Evolutionary conservation across 176 grass and related monocot genomes (phyloP).

Genomic region (Aegilops bicornis): DNA sequence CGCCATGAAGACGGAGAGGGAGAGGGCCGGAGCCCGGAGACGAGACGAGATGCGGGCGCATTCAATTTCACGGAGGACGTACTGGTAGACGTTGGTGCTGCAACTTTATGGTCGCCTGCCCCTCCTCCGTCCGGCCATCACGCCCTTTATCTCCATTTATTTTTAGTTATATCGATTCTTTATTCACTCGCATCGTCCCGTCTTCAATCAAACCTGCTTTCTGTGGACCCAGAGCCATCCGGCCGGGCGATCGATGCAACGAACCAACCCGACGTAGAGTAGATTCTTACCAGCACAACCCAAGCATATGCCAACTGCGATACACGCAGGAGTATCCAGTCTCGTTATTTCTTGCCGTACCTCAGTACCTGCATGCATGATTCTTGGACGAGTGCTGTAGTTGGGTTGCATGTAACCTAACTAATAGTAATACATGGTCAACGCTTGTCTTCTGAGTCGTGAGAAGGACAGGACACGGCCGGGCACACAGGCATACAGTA

Average conservation of each 20-base stretch:
- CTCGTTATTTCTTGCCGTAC: not conserved
- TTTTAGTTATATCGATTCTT: not conserved
- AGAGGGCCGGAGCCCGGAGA: not conserved
- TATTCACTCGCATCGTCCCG: not conserved
- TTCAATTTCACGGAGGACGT: not conserved
- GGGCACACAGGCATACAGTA: not conserved
- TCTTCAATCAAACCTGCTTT: not conserved
- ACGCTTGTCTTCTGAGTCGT: not conserved
- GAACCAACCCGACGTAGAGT: not conserved
- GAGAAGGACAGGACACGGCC: not conserved
- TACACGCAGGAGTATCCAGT: not conserved
- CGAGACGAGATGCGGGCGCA: constrained; percentile 13
- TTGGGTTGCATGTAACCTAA: too few relatives aligned
- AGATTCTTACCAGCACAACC: too few relatives aligned
- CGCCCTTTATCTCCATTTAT: constrained; percentile 12
- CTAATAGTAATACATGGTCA: not conserved
- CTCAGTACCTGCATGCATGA: too few relatives aligned
- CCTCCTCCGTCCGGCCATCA: not conserved
- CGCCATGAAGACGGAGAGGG: not conserved
- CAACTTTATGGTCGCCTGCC: constrained; percentile 34
- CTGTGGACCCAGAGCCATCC: not conserved
- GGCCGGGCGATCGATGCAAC: not conserved
- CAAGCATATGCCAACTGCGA: not conserved
- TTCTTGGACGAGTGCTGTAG: too few relatives aligned
- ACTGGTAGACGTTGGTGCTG: constrained; percentile 35